These are phyloP conservation scores for Talinum fruticosum DNA, from an alignment of 148 eudicot genomes.

Conservation along the genomic window DNA sequence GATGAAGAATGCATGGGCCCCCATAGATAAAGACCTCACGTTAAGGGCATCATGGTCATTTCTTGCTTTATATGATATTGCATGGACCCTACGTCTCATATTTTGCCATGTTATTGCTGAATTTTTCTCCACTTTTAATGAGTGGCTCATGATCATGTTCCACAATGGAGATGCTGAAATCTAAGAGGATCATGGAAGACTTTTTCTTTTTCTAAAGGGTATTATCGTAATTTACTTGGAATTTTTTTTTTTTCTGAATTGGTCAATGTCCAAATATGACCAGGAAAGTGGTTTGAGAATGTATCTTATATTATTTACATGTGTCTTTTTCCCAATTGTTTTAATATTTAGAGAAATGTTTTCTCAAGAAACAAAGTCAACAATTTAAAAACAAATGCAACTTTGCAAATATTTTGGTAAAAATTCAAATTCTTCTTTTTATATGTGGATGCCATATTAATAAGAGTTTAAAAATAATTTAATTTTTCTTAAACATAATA, in stretches of 20 bases:
- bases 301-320: no score
- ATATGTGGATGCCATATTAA: no score
- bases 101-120: neutral
- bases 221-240: neutral
- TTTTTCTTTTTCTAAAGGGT: neutral
- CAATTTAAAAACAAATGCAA: neutral
- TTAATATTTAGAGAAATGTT: neutral
- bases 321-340: neutral
- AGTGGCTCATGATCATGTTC: conserved; percentile 7
- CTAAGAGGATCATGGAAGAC: neutral
- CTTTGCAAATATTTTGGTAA: neutral
- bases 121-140: neutral
- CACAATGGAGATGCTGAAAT: conserved; percentile 1
- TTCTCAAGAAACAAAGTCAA: neutral
- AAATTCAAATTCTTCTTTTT: no score
- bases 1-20: conserved; percentile 1
- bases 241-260: no score
- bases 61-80: neutral
- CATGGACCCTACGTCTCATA: neutral
- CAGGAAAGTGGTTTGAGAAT: neutral
- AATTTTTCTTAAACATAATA: no score
- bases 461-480: no score
- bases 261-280: neutral
- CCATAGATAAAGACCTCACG: neutral
- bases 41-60: conserved; percentile 5